Conservation (phyloP, 495 filamentous ascomycete species). For the Penicillium lagena region DNA sequence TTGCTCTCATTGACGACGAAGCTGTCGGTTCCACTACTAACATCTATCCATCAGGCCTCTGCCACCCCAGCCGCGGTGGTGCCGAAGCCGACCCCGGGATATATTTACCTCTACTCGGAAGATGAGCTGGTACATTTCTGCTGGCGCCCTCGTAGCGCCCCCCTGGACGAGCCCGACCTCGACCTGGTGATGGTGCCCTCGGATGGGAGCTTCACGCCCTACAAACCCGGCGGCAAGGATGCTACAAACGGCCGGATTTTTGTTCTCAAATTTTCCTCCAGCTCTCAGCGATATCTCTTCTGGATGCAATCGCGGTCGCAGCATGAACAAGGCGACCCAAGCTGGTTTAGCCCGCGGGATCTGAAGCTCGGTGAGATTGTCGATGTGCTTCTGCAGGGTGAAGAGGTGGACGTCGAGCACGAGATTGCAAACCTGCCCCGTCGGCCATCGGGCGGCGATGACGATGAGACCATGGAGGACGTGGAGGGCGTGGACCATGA, state of each 20-base stretch:
- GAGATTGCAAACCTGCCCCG: slow-evolving; percentile 63
- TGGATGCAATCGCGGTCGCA: slow-evolving; percentile 91
- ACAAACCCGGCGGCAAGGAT: slow-evolving; percentile 54
- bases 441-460: slow-evolving; percentile 45
- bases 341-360: slow-evolving; percentile 77
- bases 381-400: slow-evolving; percentile 74
- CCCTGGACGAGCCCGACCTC: slow-evolving; percentile 62
- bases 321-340: slow-evolving; percentile 60
- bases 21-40: too few relatives aligned
- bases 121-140: slow-evolving; percentile 96
- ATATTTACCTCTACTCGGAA: slow-evolving; percentile 89
- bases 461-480: slow-evolving; percentile 82
- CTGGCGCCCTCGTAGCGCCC: slow-evolving; percentile 70
- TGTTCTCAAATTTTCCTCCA: slow-evolving; percentile 90
- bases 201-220: slow-evolving; percentile 79
- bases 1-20: too few relatives aligned
- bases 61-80: slow-evolving; percentile 59
- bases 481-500: slow-evolving; percentile 59
- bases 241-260: slow-evolving; percentile 86
- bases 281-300: slow-evolving; percentile 84
- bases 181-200: slow-evolving; percentile 88
- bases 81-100: slow-evolving; percentile 66
- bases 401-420: slow-evolving; percentile 75
- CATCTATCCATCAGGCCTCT: slow-evolving; percentile 36
- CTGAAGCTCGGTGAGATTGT: slow-evolving; percentile 78